These are phyloP conservation scores for Picea sitchensis DNA, from an alignment of 75 land plant species.

Conservation along the genomic window DNA sequence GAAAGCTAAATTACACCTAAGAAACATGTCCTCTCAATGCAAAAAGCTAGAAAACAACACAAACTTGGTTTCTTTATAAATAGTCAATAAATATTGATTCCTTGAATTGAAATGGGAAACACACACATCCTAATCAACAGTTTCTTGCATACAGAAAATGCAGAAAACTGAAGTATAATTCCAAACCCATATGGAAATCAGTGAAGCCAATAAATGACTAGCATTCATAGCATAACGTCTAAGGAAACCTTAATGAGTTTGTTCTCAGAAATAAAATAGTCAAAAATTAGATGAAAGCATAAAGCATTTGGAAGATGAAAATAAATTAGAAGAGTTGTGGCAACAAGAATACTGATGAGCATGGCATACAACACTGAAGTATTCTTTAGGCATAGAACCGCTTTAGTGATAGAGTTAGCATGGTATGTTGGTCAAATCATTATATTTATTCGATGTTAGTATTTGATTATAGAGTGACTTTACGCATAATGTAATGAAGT, in stretches of 20 bases:
- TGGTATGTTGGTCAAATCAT: too few relatives aligned
- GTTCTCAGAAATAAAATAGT: background rate
- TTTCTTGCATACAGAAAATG: background rate
- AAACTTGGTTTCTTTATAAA: background rate
- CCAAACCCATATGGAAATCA: background rate
- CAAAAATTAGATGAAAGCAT: background rate
- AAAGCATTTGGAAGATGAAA: background rate
- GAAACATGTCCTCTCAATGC: background rate
- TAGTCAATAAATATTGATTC: background rate
- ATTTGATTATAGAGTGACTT: too few relatives aligned
- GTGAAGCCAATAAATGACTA: background rate
- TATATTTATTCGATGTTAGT: too few relatives aligned
- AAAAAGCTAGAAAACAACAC: background rate
- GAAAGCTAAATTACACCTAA: background rate
- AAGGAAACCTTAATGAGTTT: background rate
- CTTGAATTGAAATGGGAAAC: background rate
- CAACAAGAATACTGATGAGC: background rate
- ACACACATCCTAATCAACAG: background rate
- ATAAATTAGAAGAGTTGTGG: too few relatives aligned
- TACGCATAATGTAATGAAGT: too few relatives aligned
- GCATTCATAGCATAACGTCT: background rate
- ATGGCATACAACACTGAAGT: background rate
- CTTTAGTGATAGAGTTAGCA: too few relatives aligned
- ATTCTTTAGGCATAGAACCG: background rate
- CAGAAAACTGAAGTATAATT: background rate